Base-by-base conservation (phyloP, 2,329 filamentous ascomycete species). In the Coniosporium tulheliwenetii region DNA sequence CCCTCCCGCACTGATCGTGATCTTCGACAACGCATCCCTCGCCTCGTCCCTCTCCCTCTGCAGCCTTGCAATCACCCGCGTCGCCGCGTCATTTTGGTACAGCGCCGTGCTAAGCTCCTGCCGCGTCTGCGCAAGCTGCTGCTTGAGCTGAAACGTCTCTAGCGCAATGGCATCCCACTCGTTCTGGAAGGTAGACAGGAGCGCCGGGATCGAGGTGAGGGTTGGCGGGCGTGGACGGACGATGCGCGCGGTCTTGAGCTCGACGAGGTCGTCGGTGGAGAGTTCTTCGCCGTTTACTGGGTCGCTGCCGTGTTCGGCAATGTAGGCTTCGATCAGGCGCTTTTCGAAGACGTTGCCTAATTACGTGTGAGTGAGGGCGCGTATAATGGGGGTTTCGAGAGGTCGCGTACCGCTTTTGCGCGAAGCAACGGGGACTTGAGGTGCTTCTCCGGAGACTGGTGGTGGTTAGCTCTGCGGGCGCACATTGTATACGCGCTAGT, bases 1-100 rank as follows among this genome's bases (percentile, higher is more conserved):
- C 46, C 59, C 60, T 37, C 64, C 65, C 26, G 70, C 69, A 19
- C 77, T 77, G 36, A 95, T 77, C 2, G 83, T 84, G 10, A 96
- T 74, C 57, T 84, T 85, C 31, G 85, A 85, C 39, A 98, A 66
- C 10, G 91, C 85, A 61, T 91, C 82, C 48, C 89, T 74, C 37
- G 91, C 87, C 60, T 96, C 87, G 53, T 98, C 87, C 47, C 91
- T 70, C 68, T 98, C 91, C 57, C 76, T 81, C n/a, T 83, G 82
- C 58, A 98, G 59, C 38, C 89, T 77, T 48, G 86, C 86, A 62
- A 98, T 94, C 38, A 98, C 91, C 47, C 91, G 75, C 39, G 93
- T 79, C n/a, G 91, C 91, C 2, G 91, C 89, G 69, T 98, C 91
- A 52, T 96, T 85, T 64, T 96, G 89, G 63, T 98, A 98, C 16